Evolutionary conservation across 208 protist species (phyloP).

Genomic region (Acanthamoeba rhysodes): DNA sequence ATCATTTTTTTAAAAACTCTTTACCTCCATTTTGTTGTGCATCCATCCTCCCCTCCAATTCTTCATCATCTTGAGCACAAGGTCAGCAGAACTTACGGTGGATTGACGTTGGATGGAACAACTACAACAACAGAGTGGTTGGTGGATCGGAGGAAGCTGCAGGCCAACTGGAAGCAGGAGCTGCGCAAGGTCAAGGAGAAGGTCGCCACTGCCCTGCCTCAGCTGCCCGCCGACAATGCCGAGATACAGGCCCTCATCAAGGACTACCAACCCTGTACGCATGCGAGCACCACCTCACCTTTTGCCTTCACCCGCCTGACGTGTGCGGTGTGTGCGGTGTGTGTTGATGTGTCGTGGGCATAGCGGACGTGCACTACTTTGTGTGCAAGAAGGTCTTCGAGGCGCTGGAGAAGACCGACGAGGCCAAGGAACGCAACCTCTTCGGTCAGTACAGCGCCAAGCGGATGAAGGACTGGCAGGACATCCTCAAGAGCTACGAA

Average conservation of each 20-base stretch:
- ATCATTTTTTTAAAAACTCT: neutral
- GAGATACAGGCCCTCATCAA: slow-evolving; percentile 18
- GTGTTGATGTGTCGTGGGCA: neutral
- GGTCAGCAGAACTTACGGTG: too few species aligned
- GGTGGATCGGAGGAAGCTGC: slow-evolving; percentile 29
- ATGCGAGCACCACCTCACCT: neutral
- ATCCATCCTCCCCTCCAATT: too few species aligned
- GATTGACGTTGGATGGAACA: too few species aligned
- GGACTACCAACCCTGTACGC: slow-evolving; percentile 45
- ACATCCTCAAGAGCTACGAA: slow-evolving; percentile 60
- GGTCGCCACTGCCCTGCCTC: neutral
- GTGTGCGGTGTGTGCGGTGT: neutral
- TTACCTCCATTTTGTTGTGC: neutral
- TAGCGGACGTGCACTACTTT: slow-evolving; percentile 64
- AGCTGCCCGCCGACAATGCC: slow-evolving; percentile 21
- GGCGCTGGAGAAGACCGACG: slow-evolving; percentile 15
- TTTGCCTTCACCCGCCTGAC: too few species aligned
- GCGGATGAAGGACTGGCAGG: slow-evolving; percentile 44
- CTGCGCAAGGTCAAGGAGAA: slow-evolving; percentile 41
- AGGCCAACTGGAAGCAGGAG: slow-evolving; percentile 60
- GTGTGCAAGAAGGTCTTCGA: slow-evolving; percentile 64
- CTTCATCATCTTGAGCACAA: too few species aligned
- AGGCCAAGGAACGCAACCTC: slow-evolving; percentile 53
- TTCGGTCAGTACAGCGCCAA: slow-evolving; percentile 64
- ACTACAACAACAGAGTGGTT: neutral